Evolutionary conservation across 805 yeast genomes (phyloP).

Genomic region (Blastobotrys parvus): DNA sequence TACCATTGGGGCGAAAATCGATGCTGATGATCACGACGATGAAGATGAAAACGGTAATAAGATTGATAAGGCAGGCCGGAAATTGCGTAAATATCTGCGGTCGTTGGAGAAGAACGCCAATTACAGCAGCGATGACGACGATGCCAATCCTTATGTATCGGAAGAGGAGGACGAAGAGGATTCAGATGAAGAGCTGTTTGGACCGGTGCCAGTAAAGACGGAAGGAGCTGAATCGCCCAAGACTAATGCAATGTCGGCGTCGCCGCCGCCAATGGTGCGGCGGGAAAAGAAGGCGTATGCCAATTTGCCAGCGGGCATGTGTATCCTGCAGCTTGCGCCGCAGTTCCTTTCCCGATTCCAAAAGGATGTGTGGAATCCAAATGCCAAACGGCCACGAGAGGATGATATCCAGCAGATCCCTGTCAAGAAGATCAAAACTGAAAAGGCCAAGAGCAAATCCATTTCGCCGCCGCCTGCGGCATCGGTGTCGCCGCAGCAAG

Average conservation of each 20-base stretch:
- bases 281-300: slow-evolving; percentile 29
- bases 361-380: slow-evolving; percentile 78
- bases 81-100: slow-evolving; percentile 71
- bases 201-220: slow-evolving; percentile 15
- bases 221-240: neutral
- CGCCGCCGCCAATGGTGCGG: slow-evolving; percentile 8
- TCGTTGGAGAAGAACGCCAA: slow-evolving; percentile 80
- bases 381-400: slow-evolving; percentile 33
- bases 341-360: slow-evolving; percentile 60
- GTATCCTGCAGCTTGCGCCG: slow-evolving; percentile 57
- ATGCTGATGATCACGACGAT: slow-evolving; percentile 48
- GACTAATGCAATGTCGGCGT: neutral
- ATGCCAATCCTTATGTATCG: slow-evolving; percentile 72
- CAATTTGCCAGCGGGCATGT: slow-evolving; percentile 43
- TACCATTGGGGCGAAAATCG: slow-evolving; percentile 53
- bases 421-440: slow-evolving; percentile 28
- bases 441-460: slow-evolving; percentile 3
- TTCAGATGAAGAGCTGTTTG: slow-evolving; percentile 26
- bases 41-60: slow-evolving; percentile 70
- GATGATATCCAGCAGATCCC: slow-evolving; percentile 28
- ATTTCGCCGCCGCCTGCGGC: slow-evolving; percentile 8
- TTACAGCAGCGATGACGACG: slow-evolving; percentile 80
- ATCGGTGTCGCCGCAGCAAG: slow-evolving; percentile 7
- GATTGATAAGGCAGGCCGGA: slow-evolving; percentile 86
- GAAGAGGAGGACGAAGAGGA: slow-evolving; percentile 46